Base-by-base conservation (phyloP, 108 stramenopile species). In the Conticribra weissflogii region DNA sequence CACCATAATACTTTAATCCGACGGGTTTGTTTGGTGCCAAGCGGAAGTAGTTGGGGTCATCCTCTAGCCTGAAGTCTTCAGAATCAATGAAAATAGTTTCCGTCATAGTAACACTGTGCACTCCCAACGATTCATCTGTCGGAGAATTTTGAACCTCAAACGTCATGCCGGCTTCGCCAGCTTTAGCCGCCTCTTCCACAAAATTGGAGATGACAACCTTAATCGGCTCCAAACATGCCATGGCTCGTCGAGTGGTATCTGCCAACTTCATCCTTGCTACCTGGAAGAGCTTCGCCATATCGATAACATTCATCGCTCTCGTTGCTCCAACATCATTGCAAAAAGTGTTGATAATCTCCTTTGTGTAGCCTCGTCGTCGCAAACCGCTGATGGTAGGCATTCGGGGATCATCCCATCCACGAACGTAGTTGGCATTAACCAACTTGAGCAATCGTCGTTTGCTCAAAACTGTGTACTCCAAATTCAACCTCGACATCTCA, bases 351-450 rank as follows among this genome's bases (percentile, higher is more conserved):
- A 99, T 80, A 64, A 96, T 91, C 31, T 95, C 83, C 44, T 93
- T 76, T 49, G 96, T 97, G 83, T 97, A 99, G 32, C 99, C 99
- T 29, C 99, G 82, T 54, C 99, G 86, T 23, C 99, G 81, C 18
- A 98, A 71, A 18, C 99, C 98, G 53, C 89, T 88, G 56, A 97
- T 82, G 22, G 99, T 98, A 27, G 98, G 98, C 98, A 99, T 98
- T 22, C 99, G 89, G 22, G 98, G 98, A 83, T 99, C 99, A 72
- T 97, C 92, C 99, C 99, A 99, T 28, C 98, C 98, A 17, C 88
- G 71, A 3, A 97, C 96, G 53, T 71, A 58, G 0, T 84, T 63
- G 16, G 63, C 71, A 59, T 89, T 76, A 3, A 99, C 98, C 32
- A 99, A 85, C 71, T 98, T 97, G 63, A 98, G 79, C 25, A 99